A percentile compares a stretch with the other conserved stretches of the same genome.
These are phyloP conservation scores for Malus hybrid DNA, from an alignment of 331 rosid species.

Conservation along the genomic window DNA sequence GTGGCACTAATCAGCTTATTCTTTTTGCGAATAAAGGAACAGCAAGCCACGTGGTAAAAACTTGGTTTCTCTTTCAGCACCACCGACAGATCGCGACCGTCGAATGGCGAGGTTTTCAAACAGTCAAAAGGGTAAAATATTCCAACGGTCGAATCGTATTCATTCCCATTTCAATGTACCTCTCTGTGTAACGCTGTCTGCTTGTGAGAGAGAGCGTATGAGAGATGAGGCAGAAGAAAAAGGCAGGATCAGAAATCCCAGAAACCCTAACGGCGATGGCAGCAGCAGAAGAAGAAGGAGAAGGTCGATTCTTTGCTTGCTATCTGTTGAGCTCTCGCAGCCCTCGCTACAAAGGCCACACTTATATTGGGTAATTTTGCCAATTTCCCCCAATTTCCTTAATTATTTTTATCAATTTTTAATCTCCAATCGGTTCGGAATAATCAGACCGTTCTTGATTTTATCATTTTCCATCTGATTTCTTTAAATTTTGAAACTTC, in stretches of 20 bases:
- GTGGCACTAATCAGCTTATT: too few relatives aligned
- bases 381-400: background rate
- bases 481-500: background rate
- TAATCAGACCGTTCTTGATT: background rate
- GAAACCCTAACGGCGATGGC: constrained; percentile 15
- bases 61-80: background rate
- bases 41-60: background rate
- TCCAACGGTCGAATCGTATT: constrained; percentile 7
- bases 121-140: background rate
- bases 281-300: constrained; percentile 9
- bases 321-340: constrained; percentile 68
- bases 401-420: background rate
- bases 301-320: constrained; percentile 66
- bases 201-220: background rate
- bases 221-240: constrained; percentile 45
- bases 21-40: too few relatives aligned
- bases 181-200: background rate
- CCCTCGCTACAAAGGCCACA: constrained; percentile 80
- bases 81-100: background rate
- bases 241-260: constrained; percentile 27
- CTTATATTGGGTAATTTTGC: constrained; percentile 63
- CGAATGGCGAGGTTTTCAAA: background rate
- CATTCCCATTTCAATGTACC: background rate
- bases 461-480: background rate
- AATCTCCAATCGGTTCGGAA: too few relatives aligned